Percentiles rank a stretch among this genome's conserved stretches.
phyloP scores from a whole-genome alignment of 805 yeast species.

The Teunomyces funiuensis region DNA sequence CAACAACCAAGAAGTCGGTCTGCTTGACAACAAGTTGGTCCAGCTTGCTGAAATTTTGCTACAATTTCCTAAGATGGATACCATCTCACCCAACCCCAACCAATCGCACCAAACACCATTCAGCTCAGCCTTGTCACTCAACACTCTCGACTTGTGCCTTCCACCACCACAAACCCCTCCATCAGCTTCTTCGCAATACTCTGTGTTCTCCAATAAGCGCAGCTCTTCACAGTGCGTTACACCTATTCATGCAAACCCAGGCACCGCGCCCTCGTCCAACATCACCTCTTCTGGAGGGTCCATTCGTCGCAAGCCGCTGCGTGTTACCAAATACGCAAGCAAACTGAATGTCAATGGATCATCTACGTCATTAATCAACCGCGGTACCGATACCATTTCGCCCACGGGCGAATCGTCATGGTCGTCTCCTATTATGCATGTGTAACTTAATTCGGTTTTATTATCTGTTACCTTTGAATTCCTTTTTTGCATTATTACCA shows the following conservation, averaged over 20 bases:
- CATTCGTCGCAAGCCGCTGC: slow-evolving; percentile 10
- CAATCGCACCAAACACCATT: slow-evolving; percentile 7
- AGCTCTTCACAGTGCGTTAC: slow-evolving; percentile 21
- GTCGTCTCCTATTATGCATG: slow-evolving; percentile 16
- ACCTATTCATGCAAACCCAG: slow-evolving; percentile 20
- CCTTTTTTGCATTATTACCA: slow-evolving; percentile 5
- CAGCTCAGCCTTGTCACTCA: slow-evolving; percentile 7
- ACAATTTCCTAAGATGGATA: slow-evolving; percentile 21
- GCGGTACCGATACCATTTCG: neutral
- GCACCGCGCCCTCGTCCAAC: slow-evolving; percentile 6
- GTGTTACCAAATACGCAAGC: slow-evolving; percentile 9
- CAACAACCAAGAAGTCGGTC: slow-evolving; percentile 9
- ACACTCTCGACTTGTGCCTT: slow-evolving; percentile 6
- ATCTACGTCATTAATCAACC: neutral
- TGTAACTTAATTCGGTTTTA: neutral
- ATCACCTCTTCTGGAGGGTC: slow-evolving; percentile 3
- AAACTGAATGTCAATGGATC: slow-evolving; percentile 1
- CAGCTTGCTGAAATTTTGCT: slow-evolving; percentile 27
- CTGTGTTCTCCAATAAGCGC: slow-evolving; percentile 33
- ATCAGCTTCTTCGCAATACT: slow-evolving; percentile 41
- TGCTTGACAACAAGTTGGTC: slow-evolving; percentile 16
- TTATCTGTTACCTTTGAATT: neutral
- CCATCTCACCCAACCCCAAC: slow-evolving; percentile 1
- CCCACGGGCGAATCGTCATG: slow-evolving; percentile 9
- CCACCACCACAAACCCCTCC: slow-evolving; percentile 40